Evolutionary conservation across 1,284 basidiomycete genomes (phyloP).

Genomic region (Cryptococcus sp.): DNA sequence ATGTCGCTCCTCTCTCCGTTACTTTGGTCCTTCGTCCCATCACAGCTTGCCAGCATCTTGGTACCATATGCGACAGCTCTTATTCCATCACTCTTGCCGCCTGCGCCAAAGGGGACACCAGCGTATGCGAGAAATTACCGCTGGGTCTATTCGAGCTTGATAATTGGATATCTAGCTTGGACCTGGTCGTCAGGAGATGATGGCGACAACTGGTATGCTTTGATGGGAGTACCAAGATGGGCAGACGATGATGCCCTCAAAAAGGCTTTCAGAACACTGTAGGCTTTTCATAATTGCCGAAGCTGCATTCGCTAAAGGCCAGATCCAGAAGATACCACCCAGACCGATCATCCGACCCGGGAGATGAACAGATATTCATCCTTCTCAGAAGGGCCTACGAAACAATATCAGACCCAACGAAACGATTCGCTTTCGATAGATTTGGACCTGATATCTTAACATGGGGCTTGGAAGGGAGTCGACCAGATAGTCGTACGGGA

Average conservation of each 20-base stretch:
- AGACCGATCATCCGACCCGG: constrained; percentile 57
- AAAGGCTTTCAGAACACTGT: constrained; percentile 65
- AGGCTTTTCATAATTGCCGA: constrained; percentile 3
- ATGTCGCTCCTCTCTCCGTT: constrained; percentile 26
- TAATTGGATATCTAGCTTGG: constrained; percentile 64
- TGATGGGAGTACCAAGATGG: constrained; percentile 60
- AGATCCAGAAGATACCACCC: constrained; percentile 68
- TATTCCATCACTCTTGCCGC: constrained; percentile 32
- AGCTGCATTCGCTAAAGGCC: background rate
- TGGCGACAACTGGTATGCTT: constrained; percentile 67
- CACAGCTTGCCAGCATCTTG: constrained; percentile 24
- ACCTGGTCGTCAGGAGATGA: constrained; percentile 61
- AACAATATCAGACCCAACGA: constrained; percentile 68
- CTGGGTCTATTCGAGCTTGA: constrained; percentile 42
- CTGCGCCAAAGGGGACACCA: constrained; percentile 18
- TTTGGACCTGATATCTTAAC: constrained; percentile 48
- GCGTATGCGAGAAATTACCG: constrained; percentile 28
- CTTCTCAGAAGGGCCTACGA: constrained; percentile 71
- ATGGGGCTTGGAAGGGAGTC: constrained; percentile 38
- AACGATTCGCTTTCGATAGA: constrained; percentile 76
- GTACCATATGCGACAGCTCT: constrained; percentile 22
- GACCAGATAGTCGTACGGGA: constrained; percentile 25
- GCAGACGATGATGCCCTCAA: constrained; percentile 66
- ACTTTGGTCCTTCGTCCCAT: constrained; percentile 35
- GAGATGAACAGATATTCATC: constrained; percentile 61